Percentiles rank a stretch among this genome's conserved stretches.
phyloP scores from a whole-genome alignment of 2,329 filamentous ascomycete species.

The Xylaria sp. region DNA sequence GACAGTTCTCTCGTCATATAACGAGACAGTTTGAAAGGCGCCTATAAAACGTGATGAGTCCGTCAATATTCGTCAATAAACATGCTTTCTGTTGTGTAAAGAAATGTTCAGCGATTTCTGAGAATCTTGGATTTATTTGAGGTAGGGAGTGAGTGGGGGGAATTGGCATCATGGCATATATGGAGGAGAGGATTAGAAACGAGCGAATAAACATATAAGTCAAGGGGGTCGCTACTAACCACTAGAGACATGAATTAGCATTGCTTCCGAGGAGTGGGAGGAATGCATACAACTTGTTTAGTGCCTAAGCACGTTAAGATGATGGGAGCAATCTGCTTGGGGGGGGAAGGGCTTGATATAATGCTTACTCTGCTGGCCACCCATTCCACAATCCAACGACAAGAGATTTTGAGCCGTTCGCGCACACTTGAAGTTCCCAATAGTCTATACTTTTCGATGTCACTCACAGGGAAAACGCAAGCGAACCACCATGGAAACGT shows the following conservation, averaged over 20 bases:
- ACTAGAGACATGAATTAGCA: constrained; percentile 25
- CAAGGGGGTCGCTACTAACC: constrained; percentile 28
- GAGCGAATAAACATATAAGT: not conserved
- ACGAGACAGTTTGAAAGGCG: constrained; percentile 44
- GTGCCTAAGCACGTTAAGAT: not conserved
- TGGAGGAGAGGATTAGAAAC: not conserved
- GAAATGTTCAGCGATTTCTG: constrained; percentile 25
- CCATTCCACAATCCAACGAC: constrained; percentile 79
- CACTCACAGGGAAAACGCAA: constrained; percentile 79
- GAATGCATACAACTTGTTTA: constrained; percentile 7
- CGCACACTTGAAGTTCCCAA: constrained; percentile 80
- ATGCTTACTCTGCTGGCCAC: constrained; percentile 74
- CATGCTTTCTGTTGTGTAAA: constrained; percentile 23
- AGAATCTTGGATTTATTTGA: not conserved
- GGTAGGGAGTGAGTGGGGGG: not conserved
- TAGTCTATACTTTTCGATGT: constrained; percentile 82
- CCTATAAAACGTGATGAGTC: constrained; percentile 39
- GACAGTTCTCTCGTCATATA: constrained; percentile 35
- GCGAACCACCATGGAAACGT: constrained; percentile 93
- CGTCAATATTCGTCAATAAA: constrained; percentile 45
- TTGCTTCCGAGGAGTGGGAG: not conserved
- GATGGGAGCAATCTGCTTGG: not conserved
- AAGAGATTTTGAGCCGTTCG: constrained; percentile 84
- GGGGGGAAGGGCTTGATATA: not conserved
- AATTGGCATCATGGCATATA: not conserved